phyloP scores from a whole-genome alignment of 305 asterid species.

The Ajuga reptans region DNA sequence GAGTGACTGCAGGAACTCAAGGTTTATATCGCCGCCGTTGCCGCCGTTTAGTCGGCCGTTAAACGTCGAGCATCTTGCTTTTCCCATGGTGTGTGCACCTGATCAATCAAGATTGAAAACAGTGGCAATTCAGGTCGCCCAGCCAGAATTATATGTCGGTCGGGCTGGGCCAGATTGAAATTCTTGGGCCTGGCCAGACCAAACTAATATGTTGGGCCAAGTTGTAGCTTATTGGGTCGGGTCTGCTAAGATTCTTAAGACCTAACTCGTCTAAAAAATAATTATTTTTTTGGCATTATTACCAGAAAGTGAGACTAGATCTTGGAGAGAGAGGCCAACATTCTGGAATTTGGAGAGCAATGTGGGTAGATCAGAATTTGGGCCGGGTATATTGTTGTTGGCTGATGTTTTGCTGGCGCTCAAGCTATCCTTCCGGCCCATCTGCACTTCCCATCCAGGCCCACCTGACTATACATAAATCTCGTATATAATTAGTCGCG shows the following conservation, averaged over 20 bases:
- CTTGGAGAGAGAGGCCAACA: constrained; percentile 55
- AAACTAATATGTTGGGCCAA: no score
- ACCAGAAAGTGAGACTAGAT: constrained; percentile 87
- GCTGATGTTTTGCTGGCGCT: constrained; percentile 53
- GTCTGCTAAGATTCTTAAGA: no score
- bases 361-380: constrained; percentile 56
- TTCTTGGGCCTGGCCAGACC: no score
- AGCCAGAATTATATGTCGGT: no score
- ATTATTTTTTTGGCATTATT: background rate
- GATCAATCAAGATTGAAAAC: background rate
- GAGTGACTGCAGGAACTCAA: constrained; percentile 44
- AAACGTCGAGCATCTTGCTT: constrained; percentile 66
- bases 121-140: no score
- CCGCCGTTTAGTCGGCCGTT: constrained; percentile 32
- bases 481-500: no score
- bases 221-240: no score
- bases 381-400: constrained; percentile 60
- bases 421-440: constrained; percentile 67
- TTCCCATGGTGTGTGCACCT: constrained; percentile 78
- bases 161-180: no score
- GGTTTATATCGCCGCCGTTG: constrained; percentile 28
- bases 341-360: constrained; percentile 50
- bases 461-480: constrained; percentile 87
- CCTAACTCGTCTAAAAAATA: no score
- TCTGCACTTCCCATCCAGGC: constrained; percentile 63